phyloP scores from a whole-genome alignment of 2,329 filamentous ascomycete species.

The Periconia sp. region DNA sequence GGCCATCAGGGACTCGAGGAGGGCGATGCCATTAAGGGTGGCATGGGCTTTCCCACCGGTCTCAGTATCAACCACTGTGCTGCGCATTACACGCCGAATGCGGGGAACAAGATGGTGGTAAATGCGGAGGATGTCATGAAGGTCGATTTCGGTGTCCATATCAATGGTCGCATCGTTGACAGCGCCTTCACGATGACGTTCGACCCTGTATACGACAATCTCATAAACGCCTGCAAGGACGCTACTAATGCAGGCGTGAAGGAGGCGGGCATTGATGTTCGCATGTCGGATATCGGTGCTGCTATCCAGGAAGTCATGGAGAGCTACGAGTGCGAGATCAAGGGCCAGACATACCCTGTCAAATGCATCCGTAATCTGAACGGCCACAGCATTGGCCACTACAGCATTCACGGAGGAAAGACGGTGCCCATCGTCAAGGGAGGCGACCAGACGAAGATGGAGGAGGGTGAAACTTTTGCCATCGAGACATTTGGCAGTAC shows the following conservation, averaged over 20 bases:
- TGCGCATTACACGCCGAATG: conserved; percentile 86
- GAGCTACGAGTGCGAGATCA: conserved; percentile 86
- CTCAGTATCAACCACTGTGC: conserved; percentile 84
- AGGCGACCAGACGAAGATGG: conserved; percentile 91
- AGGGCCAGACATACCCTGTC: conserved; percentile 77
- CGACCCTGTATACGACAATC: conserved; percentile 71
- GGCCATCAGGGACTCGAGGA: conserved; percentile 78
- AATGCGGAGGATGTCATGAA: conserved; percentile 74
- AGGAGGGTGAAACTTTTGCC: conserved; percentile 93
- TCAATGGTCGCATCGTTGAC: conserved; percentile 75
- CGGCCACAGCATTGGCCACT: conserved; percentile 87
- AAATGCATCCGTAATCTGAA: conserved; percentile 88
- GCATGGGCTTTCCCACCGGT: conserved; percentile 87
- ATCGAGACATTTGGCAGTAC: conserved; percentile 97
- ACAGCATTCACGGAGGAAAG: conserved; percentile 91
- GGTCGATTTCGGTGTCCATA: conserved; percentile 73
- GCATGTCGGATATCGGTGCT: conserved; percentile 83
- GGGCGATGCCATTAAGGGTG: conserved; percentile 77
- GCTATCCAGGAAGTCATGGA: conserved; percentile 92
- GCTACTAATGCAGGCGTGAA: conserved; percentile 77
- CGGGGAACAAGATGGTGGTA: conserved; percentile 77
- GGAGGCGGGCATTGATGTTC: conserved; percentile 91
- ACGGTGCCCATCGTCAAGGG: conserved; percentile 93
- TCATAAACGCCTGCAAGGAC: conserved; percentile 70
- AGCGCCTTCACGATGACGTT: conserved; percentile 74